These are phyloP conservation scores for Carallia pectinifolia DNA, from an alignment of 345 rosid genomes.

Conservation along the genomic window DNA sequence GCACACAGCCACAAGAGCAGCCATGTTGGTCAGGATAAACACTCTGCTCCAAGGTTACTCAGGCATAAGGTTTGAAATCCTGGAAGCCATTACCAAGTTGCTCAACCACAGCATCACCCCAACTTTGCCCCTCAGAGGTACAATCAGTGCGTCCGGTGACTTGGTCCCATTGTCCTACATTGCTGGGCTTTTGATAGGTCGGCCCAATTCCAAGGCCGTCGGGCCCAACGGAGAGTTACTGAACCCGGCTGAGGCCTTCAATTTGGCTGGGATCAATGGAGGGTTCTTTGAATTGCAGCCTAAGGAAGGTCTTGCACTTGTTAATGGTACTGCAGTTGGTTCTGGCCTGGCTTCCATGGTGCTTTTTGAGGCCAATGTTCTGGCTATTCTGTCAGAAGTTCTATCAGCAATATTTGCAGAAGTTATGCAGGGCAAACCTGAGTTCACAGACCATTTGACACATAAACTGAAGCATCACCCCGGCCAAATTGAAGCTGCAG, in stretches of 20 bases:
- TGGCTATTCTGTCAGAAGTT: slow-evolving; percentile 27
- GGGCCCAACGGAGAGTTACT: slow-evolving; percentile 20
- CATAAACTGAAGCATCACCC: slow-evolving; percentile 39
- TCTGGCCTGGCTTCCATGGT: slow-evolving; percentile 29
- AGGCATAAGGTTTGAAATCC: slow-evolving; percentile 24
- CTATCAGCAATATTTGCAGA: slow-evolving; percentile 33
- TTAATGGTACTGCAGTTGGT: slow-evolving; percentile 35
- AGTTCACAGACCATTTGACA: slow-evolving; percentile 33
- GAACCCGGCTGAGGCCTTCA: slow-evolving; percentile 19
- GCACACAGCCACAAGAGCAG: slow-evolving; percentile 23
- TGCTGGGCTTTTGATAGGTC: slow-evolving; percentile 25
- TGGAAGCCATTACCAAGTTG: slow-evolving; percentile 27
- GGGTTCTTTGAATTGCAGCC: slow-evolving; percentile 33
- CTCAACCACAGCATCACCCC: slow-evolving; percentile 26
- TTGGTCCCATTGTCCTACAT: slow-evolving; percentile 24
- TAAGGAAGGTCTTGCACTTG: slow-evolving; percentile 31
- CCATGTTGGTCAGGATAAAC: slow-evolving; percentile 32
- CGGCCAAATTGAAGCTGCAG: slow-evolving; percentile 37
- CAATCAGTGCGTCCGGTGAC: slow-evolving; percentile 26
- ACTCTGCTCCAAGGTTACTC: slow-evolving; percentile 28
- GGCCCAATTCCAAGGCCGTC: slow-evolving; percentile 22
- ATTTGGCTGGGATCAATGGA: slow-evolving; percentile 15
- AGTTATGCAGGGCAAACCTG: slow-evolving; percentile 34
- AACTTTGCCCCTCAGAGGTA: slow-evolving; percentile 24
- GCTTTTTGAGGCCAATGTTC: slow-evolving; percentile 30